These are phyloP conservation scores for Vigna radiata DNA, from an alignment of 306 rosid species.

Conservation along the genomic window DNA sequence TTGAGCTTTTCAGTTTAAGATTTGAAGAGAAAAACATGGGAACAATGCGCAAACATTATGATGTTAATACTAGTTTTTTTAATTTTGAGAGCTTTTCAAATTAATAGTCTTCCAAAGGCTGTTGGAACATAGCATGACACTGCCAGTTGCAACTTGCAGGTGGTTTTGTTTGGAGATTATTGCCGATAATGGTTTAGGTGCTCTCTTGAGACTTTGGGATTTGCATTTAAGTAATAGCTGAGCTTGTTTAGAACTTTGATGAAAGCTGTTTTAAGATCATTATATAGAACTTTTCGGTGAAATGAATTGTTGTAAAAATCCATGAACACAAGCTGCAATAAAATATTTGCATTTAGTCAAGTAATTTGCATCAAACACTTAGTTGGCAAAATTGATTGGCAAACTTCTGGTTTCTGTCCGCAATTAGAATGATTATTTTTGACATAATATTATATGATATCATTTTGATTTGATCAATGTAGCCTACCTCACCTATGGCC, in stretches of 20 bases:
- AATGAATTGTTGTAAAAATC: slow-evolving; percentile 6
- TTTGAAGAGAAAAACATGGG: slow-evolving; percentile 22
- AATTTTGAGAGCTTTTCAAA: neutral
- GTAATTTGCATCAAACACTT: slow-evolving; percentile 25
- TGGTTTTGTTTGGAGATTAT: slow-evolving; percentile 17
- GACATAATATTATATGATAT: neutral
- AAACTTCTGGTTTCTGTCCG: neutral
- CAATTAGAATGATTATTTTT: neutral
- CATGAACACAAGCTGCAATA: neutral
- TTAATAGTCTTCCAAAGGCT: neutral
- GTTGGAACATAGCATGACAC: neutral
- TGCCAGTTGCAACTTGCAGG: neutral
- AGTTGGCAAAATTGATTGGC: neutral
- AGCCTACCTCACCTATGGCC: neutral
- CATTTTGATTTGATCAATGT: neutral
- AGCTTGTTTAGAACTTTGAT: neutral
- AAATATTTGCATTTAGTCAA: slow-evolving; percentile 8
- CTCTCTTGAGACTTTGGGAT: slow-evolving; percentile 20
- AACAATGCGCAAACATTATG: neutral
- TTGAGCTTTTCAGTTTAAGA: slow-evolving; percentile 14
- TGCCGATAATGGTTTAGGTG: neutral
- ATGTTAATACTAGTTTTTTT: slow-evolving; percentile 13
- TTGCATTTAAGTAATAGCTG: neutral
- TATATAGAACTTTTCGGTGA: slow-evolving; percentile 6
- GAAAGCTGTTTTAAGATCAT: neutral